These are phyloP conservation scores for Ceratobasidium sp. DNA, from an alignment of 1,284 basidiomycete genomes.

Conservation along the genomic window DNA sequence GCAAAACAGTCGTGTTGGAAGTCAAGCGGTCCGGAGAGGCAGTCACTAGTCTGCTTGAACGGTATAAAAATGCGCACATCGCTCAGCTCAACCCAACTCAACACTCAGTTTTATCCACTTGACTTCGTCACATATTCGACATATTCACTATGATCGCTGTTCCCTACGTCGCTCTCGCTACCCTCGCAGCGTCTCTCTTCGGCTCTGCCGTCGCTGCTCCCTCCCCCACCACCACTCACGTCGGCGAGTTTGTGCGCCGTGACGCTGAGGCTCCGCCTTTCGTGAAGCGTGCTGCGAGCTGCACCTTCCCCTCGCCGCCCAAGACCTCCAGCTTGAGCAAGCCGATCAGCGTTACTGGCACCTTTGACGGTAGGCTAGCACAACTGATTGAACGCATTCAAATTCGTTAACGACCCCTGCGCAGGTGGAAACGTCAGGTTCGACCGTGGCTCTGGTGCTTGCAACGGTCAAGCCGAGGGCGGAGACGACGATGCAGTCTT, in stretches of 20 bases:
- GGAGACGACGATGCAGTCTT: no score
- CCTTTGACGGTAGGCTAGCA: background rate
- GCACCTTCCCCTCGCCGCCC: background rate
- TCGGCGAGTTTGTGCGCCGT: constrained; percentile 18
- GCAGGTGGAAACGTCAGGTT: constrained; percentile 21
- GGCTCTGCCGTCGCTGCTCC: constrained; percentile 23
- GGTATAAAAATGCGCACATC: background rate
- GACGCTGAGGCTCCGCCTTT: constrained; percentile 19
- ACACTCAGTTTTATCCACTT: background rate
- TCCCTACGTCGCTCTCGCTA: constrained; percentile 11
- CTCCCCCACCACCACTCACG: constrained; percentile 22
- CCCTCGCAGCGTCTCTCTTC: constrained; percentile 11
- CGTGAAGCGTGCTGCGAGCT: constrained; percentile 19
- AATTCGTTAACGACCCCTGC: background rate
- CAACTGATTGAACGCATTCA: background rate
- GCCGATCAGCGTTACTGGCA: constrained; percentile 11
- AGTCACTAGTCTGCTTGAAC: no score
- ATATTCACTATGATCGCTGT: constrained; percentile 21
- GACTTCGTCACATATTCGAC: background rate
- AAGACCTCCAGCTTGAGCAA: constrained; percentile 10
- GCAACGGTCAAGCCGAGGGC: no score
- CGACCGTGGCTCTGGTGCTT: background rate
- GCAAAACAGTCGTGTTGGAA: no score
- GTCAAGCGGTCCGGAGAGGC: no score
- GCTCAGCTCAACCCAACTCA: background rate